Base-by-base conservation (phyloP, 345 rosid species). In the Corchorus capsularis region DNA sequence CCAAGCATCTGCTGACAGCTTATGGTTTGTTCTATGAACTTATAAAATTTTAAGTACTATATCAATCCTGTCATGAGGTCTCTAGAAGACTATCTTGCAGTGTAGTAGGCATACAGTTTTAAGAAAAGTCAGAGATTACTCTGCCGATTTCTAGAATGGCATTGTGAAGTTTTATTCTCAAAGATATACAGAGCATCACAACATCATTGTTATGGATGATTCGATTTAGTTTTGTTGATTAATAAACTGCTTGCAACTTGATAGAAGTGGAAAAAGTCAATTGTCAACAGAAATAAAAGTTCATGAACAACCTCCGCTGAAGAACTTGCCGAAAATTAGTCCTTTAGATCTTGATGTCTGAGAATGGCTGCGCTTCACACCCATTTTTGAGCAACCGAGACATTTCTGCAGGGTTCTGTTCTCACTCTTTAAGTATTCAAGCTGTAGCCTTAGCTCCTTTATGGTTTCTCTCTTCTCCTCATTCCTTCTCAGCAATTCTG, bases 401-500 rank as follows among this genome's bases (percentile, higher is more conserved):
- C 65, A 72, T 41, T 64, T 82, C 63, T 77, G 82, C 72, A 85
- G 83, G 35, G 73, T 75, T 75, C 46, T 78, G 63, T 84, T 87
- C 78, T 86, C 86, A 20, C 59, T 78, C 79, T 79, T 87, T 49
- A 86, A 74, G 35, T 60, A 75, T 41, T 82, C 75, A n/a, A 86
- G 47, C 71, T 82, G 77, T 11, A 66, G 64, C 72, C 35, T 71
- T 35, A 87, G 86, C 78, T 35, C 63, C 9, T 63, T 66, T 27
- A 87, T 89, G 61, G 74, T 75, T 68, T 73, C 72, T 73, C 76
- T 80, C 84, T 87, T 89, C 74, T 89, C 86, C 2, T 81, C 79
- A 50, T 87, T 87, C 73, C 91, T 82, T 62, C 79, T 86, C 16
- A 85, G 80, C 82, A 87, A 52, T 74, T 85, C 86, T 2, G 80